Evolutionary conservation across 805 yeast species (phyloP), one percentile per base, ranked within the genome.

Genomic region (Osmozyma mogii): DNA sequence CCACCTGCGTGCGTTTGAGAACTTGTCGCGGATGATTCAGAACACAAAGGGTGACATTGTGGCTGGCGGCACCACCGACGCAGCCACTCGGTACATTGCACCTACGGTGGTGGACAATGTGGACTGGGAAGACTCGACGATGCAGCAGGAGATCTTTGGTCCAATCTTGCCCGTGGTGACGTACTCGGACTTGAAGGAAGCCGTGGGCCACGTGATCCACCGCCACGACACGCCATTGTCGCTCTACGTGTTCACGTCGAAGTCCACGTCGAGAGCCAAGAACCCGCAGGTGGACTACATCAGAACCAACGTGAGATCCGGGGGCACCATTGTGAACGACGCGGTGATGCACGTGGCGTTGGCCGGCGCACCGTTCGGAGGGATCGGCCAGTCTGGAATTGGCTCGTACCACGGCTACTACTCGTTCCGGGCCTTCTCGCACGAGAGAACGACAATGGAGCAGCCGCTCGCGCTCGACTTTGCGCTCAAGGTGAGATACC

Each of bases 281-380:
- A 68, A 70, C 34, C 52, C 68, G 4, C 54, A 56, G 32, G 35
- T 64, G 25, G 55, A 61, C 32, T 35, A 32, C 12, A 71, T 84
- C 35, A 54, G 68, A 34, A 50, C 56, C 4, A 46, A 61, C 7
- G 58, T 84, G 15, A 70, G 94, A 47, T 78, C 92, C 0, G 96
- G 96, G 16, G 80, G 73, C 4, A 61, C 75, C 9, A 52, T 74
- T 27, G 60, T 83, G 37, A 84, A 85, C 49, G 96, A 87, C 41
- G 67, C 77, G 0, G 29, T 84, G 27, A 37, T 83, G 45, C 94
- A 85, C 38, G 84, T 73, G 24, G 88, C 75, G 1, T 65, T 81
- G 30, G 35, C 65, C 5, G 65, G 67, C 28, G 72, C 84, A 3
- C 96, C 96, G 15, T 89, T 88, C 56, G 97, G 97, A 19, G 97